Conservation (phyloP, 169 alveolate genomes). For the Blepharisma undulans region DNA sequence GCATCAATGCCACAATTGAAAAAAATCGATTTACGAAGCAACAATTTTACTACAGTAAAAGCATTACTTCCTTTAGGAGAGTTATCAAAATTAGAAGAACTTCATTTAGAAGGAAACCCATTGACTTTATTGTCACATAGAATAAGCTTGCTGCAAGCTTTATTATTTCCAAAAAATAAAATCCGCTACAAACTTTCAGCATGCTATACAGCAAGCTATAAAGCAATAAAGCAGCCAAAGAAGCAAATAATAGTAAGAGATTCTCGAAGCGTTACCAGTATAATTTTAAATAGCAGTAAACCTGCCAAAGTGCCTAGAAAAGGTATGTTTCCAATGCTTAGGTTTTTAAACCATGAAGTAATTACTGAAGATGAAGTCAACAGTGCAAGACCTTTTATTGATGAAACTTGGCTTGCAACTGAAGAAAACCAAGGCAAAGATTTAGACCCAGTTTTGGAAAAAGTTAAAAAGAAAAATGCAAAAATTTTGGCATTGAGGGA, state of each 20-base stretch:
- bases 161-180: background rate
- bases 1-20: background rate
- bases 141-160: background rate
- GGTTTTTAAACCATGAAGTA: background rate
- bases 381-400: background rate
- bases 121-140: background rate
- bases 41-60: background rate
- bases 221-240: background rate
- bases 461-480: slow-evolving; percentile 16
- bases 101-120: background rate
- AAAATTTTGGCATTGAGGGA: slow-evolving; percentile 9
- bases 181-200: background rate
- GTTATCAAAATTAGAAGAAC: background rate
- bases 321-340: background rate
- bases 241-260: background rate
- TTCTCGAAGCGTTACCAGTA: background rate
- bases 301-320: slow-evolving; percentile 20
- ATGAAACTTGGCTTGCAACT: background rate
- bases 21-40: background rate
- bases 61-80: background rate
- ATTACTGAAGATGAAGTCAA: slow-evolving; percentile 18
- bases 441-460: background rate
- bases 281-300: background rate
- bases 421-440: background rate
- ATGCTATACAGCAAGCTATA: background rate